Conservation (phyloP, 1,139 yeast species). For the Geotrichum cucujoidarum region DNA sequence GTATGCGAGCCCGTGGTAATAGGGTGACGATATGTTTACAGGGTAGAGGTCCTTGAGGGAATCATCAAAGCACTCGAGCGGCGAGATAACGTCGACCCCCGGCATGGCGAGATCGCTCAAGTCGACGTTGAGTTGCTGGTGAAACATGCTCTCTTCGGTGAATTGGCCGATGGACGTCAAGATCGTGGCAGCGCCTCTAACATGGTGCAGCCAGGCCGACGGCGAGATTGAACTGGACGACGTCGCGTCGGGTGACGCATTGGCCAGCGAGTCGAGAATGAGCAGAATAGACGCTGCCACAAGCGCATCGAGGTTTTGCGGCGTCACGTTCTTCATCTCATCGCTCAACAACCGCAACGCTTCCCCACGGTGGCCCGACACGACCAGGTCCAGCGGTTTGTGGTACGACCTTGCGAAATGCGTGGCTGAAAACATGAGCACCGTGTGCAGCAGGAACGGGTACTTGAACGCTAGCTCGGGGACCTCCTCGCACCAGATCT, state of each 20-base stretch:
- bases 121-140: slow-evolving; percentile 48
- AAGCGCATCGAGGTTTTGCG: slow-evolving; percentile 84
- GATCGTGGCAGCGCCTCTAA: slow-evolving; percentile 93
- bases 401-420: slow-evolving; percentile 62
- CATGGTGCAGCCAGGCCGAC: slow-evolving; percentile 95
- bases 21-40: slow-evolving; percentile 75
- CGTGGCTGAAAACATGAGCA: slow-evolving; percentile 86
- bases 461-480: slow-evolving; percentile 83
- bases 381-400: slow-evolving; percentile 56
- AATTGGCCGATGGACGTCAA: slow-evolving; percentile 92
- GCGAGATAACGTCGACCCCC: slow-evolving; percentile 26
- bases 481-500: slow-evolving; percentile 82
- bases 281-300: slow-evolving; percentile 87
- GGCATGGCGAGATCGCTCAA: slow-evolving; percentile 56
- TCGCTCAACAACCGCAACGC: slow-evolving; percentile 75
- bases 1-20: slow-evolving; percentile 77
- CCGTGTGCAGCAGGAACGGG: slow-evolving; percentile 88
- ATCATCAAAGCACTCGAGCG: slow-evolving; percentile 78
- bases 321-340: slow-evolving; percentile 76
- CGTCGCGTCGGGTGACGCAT: slow-evolving; percentile 63
- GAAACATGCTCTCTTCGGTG: slow-evolving; percentile 53
- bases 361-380: slow-evolving; percentile 81
- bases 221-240: slow-evolving; percentile 60
- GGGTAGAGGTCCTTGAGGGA: slow-evolving; percentile 84
- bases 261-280: slow-evolving; percentile 90